Evolutionary conservation across 768 basidiomycete genomes (phyloP).

Genomic region (Brasilioporus rufonigricans): DNA sequence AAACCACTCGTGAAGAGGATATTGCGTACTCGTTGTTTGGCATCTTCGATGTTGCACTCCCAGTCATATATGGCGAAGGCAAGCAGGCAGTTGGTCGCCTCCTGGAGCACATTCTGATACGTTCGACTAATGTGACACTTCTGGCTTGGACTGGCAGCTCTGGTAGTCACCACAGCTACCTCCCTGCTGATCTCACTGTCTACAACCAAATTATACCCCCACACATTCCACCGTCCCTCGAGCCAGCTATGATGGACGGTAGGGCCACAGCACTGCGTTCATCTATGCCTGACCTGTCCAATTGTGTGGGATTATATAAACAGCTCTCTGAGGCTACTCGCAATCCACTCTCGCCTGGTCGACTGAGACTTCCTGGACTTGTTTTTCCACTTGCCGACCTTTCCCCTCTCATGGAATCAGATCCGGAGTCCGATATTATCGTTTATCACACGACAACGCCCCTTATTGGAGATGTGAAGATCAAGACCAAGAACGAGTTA

Average conservation of each 20-base stretch:
- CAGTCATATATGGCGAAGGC: not conserved
- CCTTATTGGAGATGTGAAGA: not conserved
- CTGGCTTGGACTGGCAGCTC: not conserved
- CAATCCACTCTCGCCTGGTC: not conserved
- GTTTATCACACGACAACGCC: not conserved
- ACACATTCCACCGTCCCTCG: not conserved
- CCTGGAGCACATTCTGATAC: not conserved
- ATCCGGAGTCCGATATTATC: too few species aligned
- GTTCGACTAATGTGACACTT: not conserved
- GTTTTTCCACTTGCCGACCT: not conserved
- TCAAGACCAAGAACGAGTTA: not conserved
- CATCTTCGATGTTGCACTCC: not conserved
- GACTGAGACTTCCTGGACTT: not conserved
- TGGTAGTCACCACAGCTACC: not conserved
- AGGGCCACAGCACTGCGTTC: not conserved
- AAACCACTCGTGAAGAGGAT: not conserved
- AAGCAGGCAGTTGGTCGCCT: not conserved
- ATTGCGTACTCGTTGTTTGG: not conserved
- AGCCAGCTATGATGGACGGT: not conserved
- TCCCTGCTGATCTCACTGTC: not conserved
- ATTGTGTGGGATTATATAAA: not conserved
- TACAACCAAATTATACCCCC: not conserved
- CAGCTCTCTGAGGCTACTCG: not conserved
- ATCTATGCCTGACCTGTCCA: not conserved
- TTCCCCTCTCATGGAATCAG: not conserved